A percentile compares a stretch with the other conserved stretches of the same genome.
These are phyloP conservation scores for Breviolum minutum DNA, from an alignment of 73 alveolate genomes.

Conservation along the genomic window DNA sequence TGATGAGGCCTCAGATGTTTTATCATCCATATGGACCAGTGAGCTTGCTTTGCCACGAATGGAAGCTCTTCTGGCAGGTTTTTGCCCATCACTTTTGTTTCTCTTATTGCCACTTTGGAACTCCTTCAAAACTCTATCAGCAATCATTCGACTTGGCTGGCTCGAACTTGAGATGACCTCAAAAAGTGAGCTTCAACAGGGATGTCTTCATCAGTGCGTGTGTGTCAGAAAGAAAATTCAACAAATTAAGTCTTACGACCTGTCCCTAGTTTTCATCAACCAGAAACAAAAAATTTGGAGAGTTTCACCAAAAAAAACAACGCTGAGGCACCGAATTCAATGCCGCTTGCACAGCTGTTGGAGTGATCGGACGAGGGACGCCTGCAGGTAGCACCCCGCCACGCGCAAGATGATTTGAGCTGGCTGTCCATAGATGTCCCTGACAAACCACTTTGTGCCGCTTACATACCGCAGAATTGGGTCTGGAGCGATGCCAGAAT, in stretches of 20 bases:
- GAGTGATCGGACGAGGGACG: slow-evolving; percentile 69
- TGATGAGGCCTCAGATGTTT: background rate
- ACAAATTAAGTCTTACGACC: background rate
- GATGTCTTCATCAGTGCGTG: background rate
- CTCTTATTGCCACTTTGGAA: background rate
- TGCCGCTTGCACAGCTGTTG: slow-evolving; percentile 47
- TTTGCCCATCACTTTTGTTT: background rate
- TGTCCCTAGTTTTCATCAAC: too few species aligned
- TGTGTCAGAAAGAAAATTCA: background rate
- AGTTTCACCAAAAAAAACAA: background rate
- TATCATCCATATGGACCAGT: background rate
- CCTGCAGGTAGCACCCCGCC: slow-evolving; percentile 88
- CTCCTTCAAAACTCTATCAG: slow-evolving; percentile 19
- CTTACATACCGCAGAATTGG: slow-evolving; percentile 45
- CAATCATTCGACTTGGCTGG: slow-evolving; percentile 50
- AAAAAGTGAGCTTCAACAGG: background rate
- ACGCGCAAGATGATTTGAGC: slow-evolving; percentile 77
- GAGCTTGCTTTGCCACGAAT: background rate
- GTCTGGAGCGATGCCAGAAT: slow-evolving; percentile 50
- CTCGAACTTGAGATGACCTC: slow-evolving; percentile 15
- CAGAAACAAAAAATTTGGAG: background rate
- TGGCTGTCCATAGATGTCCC: slow-evolving; percentile 89
- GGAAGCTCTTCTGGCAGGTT: too few species aligned
- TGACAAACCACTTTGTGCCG: slow-evolving; percentile 35
- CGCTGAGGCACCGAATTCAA: slow-evolving; percentile 18